phyloP scores from a whole-genome alignment of 108 stramenopile genomes.

The Fistulifera pelliculosa region DNA sequence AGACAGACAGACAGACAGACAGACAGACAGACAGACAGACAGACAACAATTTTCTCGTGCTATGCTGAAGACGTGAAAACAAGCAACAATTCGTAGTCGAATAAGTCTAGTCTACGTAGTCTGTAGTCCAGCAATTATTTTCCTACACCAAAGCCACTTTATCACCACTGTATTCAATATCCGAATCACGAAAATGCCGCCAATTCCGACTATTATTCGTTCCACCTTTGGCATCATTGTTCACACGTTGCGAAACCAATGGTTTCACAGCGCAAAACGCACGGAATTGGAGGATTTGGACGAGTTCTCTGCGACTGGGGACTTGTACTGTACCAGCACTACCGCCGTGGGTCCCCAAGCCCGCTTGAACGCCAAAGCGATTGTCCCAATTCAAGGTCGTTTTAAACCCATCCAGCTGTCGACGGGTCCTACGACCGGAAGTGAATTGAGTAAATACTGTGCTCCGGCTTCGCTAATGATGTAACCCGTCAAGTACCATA shows the following conservation, averaged over 20 bases:
- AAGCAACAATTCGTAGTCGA: too few species aligned
- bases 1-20: too few species aligned
- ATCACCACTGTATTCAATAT: constrained; percentile 69
- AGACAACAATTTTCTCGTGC: too few species aligned
- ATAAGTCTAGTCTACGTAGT: too few species aligned
- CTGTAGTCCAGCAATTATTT: too few species aligned
- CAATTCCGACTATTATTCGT: constrained; percentile 24
- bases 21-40: too few species aligned
- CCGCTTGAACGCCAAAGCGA: constrained; percentile 43
- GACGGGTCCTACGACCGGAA: constrained; percentile 65
- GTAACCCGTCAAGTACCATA: constrained; percentile 85
- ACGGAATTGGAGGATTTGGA: constrained; percentile 51
- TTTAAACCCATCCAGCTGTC: constrained; percentile 73
- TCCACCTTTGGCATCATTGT: not conserved
- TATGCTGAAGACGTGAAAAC: too few species aligned
- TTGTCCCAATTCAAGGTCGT: constrained; percentile 61
- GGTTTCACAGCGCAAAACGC: constrained; percentile 67
- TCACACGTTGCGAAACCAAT: constrained; percentile 59
- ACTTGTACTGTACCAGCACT: constrained; percentile 12
- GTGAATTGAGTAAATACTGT: constrained; percentile 29
- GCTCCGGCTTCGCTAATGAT: constrained; percentile 62
- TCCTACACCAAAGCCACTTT: too few species aligned
- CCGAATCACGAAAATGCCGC: constrained; percentile 58
- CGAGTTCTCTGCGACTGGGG: constrained; percentile 41
- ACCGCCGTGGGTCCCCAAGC: constrained; percentile 41